phyloP scores from a whole-genome alignment of 202 grass and related monocot genomes.

The Panicum hallii region DNA sequence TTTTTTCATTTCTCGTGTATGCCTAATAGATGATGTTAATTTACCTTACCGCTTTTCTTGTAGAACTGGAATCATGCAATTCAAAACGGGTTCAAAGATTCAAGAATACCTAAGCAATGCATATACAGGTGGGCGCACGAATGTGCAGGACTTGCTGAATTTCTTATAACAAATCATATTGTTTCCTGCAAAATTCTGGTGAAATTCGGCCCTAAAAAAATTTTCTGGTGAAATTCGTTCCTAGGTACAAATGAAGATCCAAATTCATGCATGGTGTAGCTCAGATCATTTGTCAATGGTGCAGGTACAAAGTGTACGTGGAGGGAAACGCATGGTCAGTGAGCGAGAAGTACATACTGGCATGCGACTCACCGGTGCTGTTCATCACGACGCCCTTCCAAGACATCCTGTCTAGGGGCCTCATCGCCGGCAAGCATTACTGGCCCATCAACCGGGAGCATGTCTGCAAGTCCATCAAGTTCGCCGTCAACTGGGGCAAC shows the following conservation, averaged over 20 bases:
- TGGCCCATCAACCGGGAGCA: slow-evolving; percentile 50
- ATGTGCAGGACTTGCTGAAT: background rate
- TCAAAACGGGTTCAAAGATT: slow-evolving; percentile 58
- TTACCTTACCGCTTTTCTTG: background rate
- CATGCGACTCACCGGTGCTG: slow-evolving; percentile 74
- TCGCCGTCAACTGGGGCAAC: slow-evolving; percentile 82
- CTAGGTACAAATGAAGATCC: background rate
- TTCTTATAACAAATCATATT: background rate
- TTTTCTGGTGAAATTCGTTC: background rate
- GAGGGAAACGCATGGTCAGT: slow-evolving; percentile 79
- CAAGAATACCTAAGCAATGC: slow-evolving; percentile 76
- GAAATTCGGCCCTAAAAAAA: background rate
- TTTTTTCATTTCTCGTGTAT: background rate
- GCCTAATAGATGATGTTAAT: background rate
- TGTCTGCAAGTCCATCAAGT: slow-evolving; percentile 65
- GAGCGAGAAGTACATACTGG: slow-evolving; percentile 84
- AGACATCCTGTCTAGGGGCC: slow-evolving; percentile 64
- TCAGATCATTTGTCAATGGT: background rate
- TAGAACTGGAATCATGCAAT: slow-evolving; percentile 49
- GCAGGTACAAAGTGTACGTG: slow-evolving; percentile 78
- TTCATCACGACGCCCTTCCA: slow-evolving; percentile 56
- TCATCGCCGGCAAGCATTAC: slow-evolving; percentile 69
- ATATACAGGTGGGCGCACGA: slow-evolving; percentile 40
- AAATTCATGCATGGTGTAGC: background rate
- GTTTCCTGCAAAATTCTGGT: background rate